phyloP scores from a whole-genome alignment of 768 basidiomycete genomes.

The Amanita polypyramis region DNA sequence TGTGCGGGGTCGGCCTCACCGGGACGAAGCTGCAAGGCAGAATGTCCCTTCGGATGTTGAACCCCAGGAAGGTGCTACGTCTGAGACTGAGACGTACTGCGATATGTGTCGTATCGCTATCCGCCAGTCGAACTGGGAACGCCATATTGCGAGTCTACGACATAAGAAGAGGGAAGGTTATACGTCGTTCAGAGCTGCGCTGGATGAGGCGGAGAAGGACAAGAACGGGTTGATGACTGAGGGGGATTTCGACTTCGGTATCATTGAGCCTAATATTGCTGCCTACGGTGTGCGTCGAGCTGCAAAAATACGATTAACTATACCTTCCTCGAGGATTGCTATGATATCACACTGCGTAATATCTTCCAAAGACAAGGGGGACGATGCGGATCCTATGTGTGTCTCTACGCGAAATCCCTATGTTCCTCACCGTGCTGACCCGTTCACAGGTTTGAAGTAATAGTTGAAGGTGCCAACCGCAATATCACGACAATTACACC shows the following conservation, averaged over 20 bases:
- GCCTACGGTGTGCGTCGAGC: constrained; percentile 17
- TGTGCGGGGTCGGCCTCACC: constrained; percentile 2
- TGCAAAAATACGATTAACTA: constrained; percentile 15
- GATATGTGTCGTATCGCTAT: constrained; percentile 20
- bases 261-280: constrained; percentile 26
- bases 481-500: constrained; percentile 6
- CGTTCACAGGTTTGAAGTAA: constrained; percentile 1
- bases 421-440: background rate
- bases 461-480: constrained; percentile 5
- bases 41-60: background rate
- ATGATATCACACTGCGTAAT: constrained; percentile 1
- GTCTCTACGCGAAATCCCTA: background rate
- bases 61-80: constrained; percentile 13
- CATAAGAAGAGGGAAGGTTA: constrained; percentile 30
- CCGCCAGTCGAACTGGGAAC: constrained; percentile 18
- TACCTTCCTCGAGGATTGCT: constrained; percentile 12
- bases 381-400: background rate
- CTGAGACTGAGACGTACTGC: constrained; percentile 12
- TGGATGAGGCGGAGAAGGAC: constrained; percentile 45
- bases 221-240: constrained; percentile 39
- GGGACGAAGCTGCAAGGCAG: background rate
- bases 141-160: constrained; percentile 18
- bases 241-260: constrained; percentile 38
- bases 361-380: constrained; percentile 1
- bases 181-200: constrained; percentile 26